Evolutionary conservation across 208 protist genomes (phyloP), one percentile per base, ranked within the genome.

Genomic region (Naegleria lovaniensis): DNA sequence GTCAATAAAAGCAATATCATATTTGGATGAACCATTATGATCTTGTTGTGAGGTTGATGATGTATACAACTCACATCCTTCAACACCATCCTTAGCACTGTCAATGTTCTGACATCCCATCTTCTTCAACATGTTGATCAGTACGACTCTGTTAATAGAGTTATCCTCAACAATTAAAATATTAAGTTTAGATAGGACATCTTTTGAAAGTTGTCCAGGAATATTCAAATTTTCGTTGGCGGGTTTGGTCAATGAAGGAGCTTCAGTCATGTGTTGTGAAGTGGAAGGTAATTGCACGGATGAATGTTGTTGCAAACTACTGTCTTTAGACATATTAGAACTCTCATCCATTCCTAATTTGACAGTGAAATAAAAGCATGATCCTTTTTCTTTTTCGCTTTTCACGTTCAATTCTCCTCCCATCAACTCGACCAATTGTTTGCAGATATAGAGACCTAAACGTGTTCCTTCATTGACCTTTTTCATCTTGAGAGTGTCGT

Each of bases 81-180:
- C 91, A 38, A 91, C 76, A 40, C 93, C 93, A 90, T 94, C 91
- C 29, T 85, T 59, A 3, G 92, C 90, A 15, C 1, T 29, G 29
- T 91, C 41, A 36, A 89, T 84, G 29, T 91, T 83, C 7, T 33
- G 33, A 75, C 84, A 92, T 51, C 86, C 93, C 0, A 93, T 29
- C 19, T 88, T 48, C 15, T 88, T 84, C 19, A 95, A 84, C 1
- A 92, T 52, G 43, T 94, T 92, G 43, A 76, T 85, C 29, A 93
- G 41, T 38, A 95, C 83, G 1, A 91, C 75, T 59, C 93, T 90
- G 83, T 95, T 95, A 11, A 95, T 39, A 43, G 84, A 39, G 91
- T 94, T 94, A 59, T 95, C 94, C 41, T 95, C 94, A 0, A 93
- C 94, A 0, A 95, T 36, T n/a, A 95, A 41, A 22, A 94, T 84